A percentile compares a stretch with the other conserved stretches of the same genome.
Conservation (phyloP, 2,329 filamentous ascomycete genomes). For the Colletotrichum trifolii region DNA sequence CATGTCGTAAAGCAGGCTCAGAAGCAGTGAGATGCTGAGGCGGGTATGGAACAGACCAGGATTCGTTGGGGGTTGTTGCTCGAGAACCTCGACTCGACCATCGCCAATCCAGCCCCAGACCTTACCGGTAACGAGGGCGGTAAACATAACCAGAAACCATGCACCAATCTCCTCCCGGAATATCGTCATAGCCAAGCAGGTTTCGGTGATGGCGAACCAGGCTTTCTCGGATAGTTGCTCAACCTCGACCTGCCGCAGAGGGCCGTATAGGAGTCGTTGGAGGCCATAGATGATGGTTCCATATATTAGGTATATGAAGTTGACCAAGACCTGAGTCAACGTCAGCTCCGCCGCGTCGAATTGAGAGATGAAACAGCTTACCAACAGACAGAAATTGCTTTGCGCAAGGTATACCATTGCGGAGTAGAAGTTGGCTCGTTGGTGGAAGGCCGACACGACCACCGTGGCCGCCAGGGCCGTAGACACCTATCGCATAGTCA, state of each 20-base stretch:
- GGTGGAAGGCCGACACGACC: slow-evolving; percentile 89
- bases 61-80: slow-evolving; percentile 93
- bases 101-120: slow-evolving; percentile 99
- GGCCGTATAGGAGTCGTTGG: slow-evolving; percentile 90
- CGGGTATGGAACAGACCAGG: slow-evolving; percentile 88
- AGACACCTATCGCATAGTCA: slow-evolving; percentile 69
- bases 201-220: slow-evolving; percentile 98
- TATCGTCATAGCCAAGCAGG: slow-evolving; percentile 96
- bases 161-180: slow-evolving; percentile 95
- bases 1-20: slow-evolving; percentile 84
- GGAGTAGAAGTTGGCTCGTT: slow-evolving; percentile 98
- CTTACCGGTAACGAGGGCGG: slow-evolving; percentile 89
- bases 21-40: slow-evolving; percentile 79
- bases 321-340: slow-evolving; percentile 81
- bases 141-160: slow-evolving; percentile 97
- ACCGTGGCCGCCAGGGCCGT: slow-evolving; percentile 86
- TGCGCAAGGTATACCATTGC: slow-evolving; percentile 97
- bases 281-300: slow-evolving; percentile 85
- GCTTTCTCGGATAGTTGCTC: slow-evolving; percentile 97
- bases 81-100: slow-evolving; percentile 90
- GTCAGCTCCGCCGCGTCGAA: slow-evolving; percentile 9
- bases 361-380: slow-evolving; percentile 53
- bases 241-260: slow-evolving; percentile 90
- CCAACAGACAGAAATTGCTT: slow-evolving; percentile 94
- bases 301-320: slow-evolving; percentile 85